Percentiles rank a stretch among this genome's conserved stretches.
phyloP scores from a whole-genome alignment of 208 protist species.

The Leishmania turanica region DNA sequence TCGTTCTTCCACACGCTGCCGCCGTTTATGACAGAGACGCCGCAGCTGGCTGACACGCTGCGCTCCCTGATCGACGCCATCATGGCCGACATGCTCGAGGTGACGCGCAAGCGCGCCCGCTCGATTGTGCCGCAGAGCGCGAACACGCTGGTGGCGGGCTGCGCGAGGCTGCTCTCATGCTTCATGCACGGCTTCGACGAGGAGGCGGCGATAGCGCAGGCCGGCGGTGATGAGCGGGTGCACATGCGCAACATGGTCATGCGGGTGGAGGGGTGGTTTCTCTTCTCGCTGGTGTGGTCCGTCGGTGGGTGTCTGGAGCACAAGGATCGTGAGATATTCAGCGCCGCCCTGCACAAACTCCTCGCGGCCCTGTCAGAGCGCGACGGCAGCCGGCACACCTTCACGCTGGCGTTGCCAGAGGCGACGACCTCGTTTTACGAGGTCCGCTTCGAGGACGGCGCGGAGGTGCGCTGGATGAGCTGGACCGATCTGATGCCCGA shows the following conservation, averaged over 20 bases:
- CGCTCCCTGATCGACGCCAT: conserved; percentile 62
- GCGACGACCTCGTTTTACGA: conserved; percentile 89
- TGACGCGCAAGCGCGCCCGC: conserved; percentile 77
- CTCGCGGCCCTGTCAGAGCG: conserved; percentile 20
- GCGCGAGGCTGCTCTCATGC: conserved; percentile 83
- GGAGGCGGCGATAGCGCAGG: conserved; percentile 16
- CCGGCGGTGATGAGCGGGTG: conserved; percentile 31
- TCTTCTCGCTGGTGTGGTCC: conserved; percentile 95
- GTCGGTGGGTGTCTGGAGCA: conserved; percentile 91
- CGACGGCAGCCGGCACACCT: conserved; percentile 44
- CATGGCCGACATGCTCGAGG: conserved; percentile 81
- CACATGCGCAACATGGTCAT: conserved; percentile 65
- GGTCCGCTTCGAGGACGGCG: conserved; percentile 65
- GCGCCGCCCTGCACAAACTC: conserved; percentile 72
- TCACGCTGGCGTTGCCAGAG: conserved; percentile 76
- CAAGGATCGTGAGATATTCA: conserved; percentile 82
- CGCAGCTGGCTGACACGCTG: conserved; percentile 38
- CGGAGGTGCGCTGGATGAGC: conserved; percentile 74
- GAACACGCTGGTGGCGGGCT: conserved; percentile 76
- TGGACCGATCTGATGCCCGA: conserved; percentile 87
- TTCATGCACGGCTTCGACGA: conserved; percentile 59
- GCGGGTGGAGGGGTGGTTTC: conserved; percentile 90
- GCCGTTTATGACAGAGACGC: conserved; percentile 54
- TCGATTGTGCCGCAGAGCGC: conserved; percentile 79
- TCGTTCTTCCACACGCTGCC: conserved; percentile 85